A percentile compares a stretch with the other conserved stretches of the same genome.
phyloP scores from a whole-genome alignment of 805 yeast genomes.

The Saturnispora galanensis region DNA sequence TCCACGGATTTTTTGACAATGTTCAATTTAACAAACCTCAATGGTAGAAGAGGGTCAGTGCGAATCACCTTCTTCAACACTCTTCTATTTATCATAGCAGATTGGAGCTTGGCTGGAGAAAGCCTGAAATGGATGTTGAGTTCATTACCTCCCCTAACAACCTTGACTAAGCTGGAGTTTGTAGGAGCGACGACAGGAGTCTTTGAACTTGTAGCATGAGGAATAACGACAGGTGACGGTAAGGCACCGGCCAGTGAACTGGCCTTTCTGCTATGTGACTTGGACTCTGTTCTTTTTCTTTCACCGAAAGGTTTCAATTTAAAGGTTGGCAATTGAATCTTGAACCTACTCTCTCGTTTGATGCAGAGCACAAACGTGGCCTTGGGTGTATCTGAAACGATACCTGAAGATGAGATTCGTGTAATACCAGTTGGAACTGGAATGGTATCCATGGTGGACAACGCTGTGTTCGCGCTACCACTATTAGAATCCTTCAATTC shows the following conservation, averaged over 20 bases:
- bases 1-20: conserved; percentile 17
- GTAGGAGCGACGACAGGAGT: not conserved
- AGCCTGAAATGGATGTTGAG: conserved; percentile 9
- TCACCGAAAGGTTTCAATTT: conserved; percentile 17
- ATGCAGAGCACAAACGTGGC: conserved; percentile 33
- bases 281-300: conserved; percentile 8
- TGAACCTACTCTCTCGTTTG: conserved; percentile 50
- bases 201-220: not conserved
- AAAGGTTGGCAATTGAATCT: conserved; percentile 36
- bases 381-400: conserved; percentile 21
- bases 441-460: too few relatives aligned
- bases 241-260: not conserved
- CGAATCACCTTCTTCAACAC: conserved; percentile 18
- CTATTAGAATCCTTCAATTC: too few relatives aligned
- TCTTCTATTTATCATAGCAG: conserved; percentile 5
- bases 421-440: too few relatives aligned
- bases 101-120: not conserved
- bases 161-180: not conserved
- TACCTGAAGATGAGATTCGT: not conserved
- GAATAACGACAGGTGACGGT: not conserved
- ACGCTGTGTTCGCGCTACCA: too few relatives aligned
- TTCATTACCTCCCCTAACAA: conserved; percentile 1
- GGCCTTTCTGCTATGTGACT: not conserved
- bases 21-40: conserved; percentile 30
- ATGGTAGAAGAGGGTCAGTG: conserved; percentile 14